Evolutionary conservation across 768 basidiomycete species (phyloP), one percentile per base, ranked within the genome.

Genomic region (Suillus cothurnatus): DNA sequence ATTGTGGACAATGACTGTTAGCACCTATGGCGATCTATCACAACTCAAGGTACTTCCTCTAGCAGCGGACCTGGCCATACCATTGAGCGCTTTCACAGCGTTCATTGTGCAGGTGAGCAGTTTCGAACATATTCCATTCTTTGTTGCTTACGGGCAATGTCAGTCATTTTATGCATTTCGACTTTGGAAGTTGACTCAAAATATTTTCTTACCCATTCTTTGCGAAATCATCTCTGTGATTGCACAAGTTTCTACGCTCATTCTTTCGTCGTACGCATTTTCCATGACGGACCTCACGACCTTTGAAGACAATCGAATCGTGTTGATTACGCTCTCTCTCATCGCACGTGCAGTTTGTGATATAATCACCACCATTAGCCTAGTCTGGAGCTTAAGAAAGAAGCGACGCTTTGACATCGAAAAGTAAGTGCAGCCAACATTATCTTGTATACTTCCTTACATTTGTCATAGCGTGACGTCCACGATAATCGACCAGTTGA

Each of bases 1-100:
- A 32, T 41, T 63, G 21, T 63, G 62, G 62, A 55, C 38, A n/a
- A 53, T 63, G 28, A 38, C 62, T 38, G 26, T 57, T 26, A 56
- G 14, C 12, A 23, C 19, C 15, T 63, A 53, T 43, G 53, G 62
- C 2, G 41, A 39, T 23, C 23, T 23, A 1, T 49, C 49, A 21
- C 52, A 52, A 53, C 53, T 63, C 36, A 43, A 21, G 39, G 55
- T 19, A 9, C 31, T 64, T 39, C 63, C 43, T 12, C 26, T 58
- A 43, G 63, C 32, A 19, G 43, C 26, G 19, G 31, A 49, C 39
- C 19, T 64, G 23, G 56, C 41, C 17, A 55, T 64, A 19, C 21
- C 55, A 3, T 58, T 64, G n/a, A 58, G 32, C 19, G 32, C 19
- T 6, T 56, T 41, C 12, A 64, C 41, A 4, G 36, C 6, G 23